Evolutionary conservation across 169 alveolate species (phyloP), one percentile per base, ranked within the genome.

Genomic region (Eimeria nieschulzi): DNA sequence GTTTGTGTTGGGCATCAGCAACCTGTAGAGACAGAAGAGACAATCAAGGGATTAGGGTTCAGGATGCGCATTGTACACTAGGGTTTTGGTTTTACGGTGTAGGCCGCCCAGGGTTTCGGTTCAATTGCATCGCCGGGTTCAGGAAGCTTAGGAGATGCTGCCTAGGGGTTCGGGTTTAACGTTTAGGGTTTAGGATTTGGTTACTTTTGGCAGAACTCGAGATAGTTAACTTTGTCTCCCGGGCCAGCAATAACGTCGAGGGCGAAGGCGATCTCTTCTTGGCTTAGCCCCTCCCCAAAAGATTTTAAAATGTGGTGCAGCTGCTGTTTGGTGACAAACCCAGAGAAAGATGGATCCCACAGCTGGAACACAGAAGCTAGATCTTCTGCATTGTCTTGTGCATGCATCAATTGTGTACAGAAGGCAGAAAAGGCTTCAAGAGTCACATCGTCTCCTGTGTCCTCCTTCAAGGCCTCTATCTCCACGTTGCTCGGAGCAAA

Each of bases 311-410:
- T 19, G 68, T 59, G 68, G 0, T 19, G 68, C 15, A 59, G 68
- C 68, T 59, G 68, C 68, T 59, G 68, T 59, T 59, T 59, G n/a
- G 68, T 59, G 68, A 59, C n/a, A 59, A 15, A 59, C 23, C 68
- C 68, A 59, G 68, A 59, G 9, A 19, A 59, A 19, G 68, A 59
- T 15, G 68, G 68, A 59, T 59, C 68, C 68, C 68, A 59, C 68
- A 59, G n/a, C 23, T 12, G 23, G n/a, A 59, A 59, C 23, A 19
- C 68, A 59, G 68, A 59, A 2, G 68, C 68, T 19, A 59, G 68
- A 15, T 59, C 68, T 19, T 59, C 68, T 15, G 68, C 68, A 59
- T 1, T 19, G 68, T 59, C 68, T 59, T 59, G 23, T 1, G 68
- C 23, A 19, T 59, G 68, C 15, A 19, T 1, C 5, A 19, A 12